Conservation (phyloP, 78 protist genomes). For the Cavenderia fasciculata region DNA sequence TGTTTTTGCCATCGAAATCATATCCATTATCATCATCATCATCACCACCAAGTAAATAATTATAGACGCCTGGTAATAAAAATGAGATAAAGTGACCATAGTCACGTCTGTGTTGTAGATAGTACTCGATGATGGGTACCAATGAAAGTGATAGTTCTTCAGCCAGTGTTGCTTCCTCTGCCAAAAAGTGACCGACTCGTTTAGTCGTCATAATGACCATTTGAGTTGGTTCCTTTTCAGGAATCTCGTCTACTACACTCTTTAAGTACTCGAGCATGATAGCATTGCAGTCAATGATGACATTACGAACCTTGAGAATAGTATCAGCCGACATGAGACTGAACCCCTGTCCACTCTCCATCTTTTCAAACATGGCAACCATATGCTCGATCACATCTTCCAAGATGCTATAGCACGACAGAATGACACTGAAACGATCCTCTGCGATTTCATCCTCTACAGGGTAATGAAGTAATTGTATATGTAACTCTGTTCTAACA, state of each 20-base stretch:
- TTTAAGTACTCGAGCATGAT: slow-evolving; percentile 42
- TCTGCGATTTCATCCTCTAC: neutral
- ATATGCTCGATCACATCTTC: slow-evolving; percentile 7
- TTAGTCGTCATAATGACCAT: neutral
- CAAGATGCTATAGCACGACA: neutral
- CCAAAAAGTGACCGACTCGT: slow-evolving; percentile 1
- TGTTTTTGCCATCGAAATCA: neutral
- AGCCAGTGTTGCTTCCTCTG: slow-evolving; percentile 22
- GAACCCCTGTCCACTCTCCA: neutral
- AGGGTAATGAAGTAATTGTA: neutral
- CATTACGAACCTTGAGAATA: neutral
- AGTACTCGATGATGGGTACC: neutral
- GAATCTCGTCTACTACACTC: slow-evolving; percentile 12
- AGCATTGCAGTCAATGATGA: slow-evolving; percentile 17
- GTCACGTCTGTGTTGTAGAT: slow-evolving; percentile 1
- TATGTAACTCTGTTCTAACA: slow-evolving; percentile 47
- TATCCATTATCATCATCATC: neutral
- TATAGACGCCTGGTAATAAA: slow-evolving; percentile 35
- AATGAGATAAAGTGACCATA: slow-evolving; percentile 14
- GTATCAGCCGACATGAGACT: slow-evolving; percentile 13
- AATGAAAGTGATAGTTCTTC: neutral
- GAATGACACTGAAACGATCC: neutral
- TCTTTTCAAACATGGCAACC: neutral
- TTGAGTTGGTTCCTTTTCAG: slow-evolving; percentile 6
- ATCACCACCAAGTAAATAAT: slow-evolving; percentile 4